Conservation (phyloP, 2,329 filamentous ascomycete species). For the Ramichloridium luteum region DNA sequence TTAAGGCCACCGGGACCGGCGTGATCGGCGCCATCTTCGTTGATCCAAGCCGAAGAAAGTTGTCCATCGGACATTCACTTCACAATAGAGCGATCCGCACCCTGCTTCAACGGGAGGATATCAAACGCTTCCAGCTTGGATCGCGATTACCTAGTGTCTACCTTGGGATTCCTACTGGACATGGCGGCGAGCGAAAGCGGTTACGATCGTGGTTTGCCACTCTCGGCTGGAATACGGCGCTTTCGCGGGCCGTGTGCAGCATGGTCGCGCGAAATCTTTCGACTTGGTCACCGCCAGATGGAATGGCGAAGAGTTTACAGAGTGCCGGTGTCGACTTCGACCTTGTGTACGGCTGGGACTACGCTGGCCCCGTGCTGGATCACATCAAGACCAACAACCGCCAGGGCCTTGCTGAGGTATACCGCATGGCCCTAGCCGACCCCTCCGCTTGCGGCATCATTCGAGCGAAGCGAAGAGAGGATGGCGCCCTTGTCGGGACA, state of each 20-base stretch:
- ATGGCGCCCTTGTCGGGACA: slow-evolving; percentile 59
- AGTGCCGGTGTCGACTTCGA: slow-evolving; percentile 68
- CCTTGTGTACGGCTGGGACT: slow-evolving; percentile 67
- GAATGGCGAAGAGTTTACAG: slow-evolving; percentile 60
- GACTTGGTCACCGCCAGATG: slow-evolving; percentile 64
- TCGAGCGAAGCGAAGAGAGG: slow-evolving; percentile 59
- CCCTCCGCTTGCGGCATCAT: slow-evolving; percentile 67
- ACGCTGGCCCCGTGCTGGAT: slow-evolving; percentile 58
- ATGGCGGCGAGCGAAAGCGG: slow-evolving; percentile 47
- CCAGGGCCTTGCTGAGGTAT: slow-evolving; percentile 70
- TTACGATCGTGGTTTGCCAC: slow-evolving; percentile 76
- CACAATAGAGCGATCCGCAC: slow-evolving; percentile 74
- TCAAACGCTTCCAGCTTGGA: slow-evolving; percentile 73
- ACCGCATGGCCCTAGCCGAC: slow-evolving; percentile 61
- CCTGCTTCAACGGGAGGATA: slow-evolving; percentile 55
- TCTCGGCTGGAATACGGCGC: slow-evolving; percentile 69
- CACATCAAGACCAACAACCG: slow-evolving; percentile 63
- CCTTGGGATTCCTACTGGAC: slow-evolving; percentile 64
- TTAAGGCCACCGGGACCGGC: slow-evolving; percentile 55
- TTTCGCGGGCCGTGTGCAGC: slow-evolving; percentile 53
- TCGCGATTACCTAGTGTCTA: slow-evolving; percentile 74
- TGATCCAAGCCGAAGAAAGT: slow-evolving; percentile 70
- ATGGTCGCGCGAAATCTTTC: slow-evolving; percentile 62
- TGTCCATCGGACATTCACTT: slow-evolving; percentile 81
- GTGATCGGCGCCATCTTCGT: slow-evolving; percentile 82